These are phyloP conservation scores for Rhizopus arrhizus DNA, from an alignment of 371 early-diverging fungal species.

Conservation along the genomic window DNA sequence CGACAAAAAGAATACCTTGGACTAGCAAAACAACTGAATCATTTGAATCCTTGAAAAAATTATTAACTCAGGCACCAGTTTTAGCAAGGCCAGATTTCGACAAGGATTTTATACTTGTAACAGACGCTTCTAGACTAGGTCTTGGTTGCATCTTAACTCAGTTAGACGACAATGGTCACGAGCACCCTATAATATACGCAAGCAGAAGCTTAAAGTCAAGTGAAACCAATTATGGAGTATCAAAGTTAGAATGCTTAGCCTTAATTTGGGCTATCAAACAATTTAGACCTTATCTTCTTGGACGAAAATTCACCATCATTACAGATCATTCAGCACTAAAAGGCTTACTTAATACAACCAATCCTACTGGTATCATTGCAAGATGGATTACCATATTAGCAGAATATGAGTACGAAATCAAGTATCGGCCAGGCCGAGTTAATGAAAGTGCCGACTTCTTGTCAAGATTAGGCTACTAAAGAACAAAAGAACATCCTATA, in stretches of 20 bases:
- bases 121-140: not conserved
- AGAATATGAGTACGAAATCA: conserved; percentile 3
- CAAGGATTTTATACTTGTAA: not conserved
- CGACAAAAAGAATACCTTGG: too few species aligned
- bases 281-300: not conserved
- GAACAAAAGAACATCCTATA: too few species aligned
- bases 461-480: conserved; percentile 1
- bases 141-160: conserved; percentile 1
- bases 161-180: not conserved
- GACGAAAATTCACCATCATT: conserved; percentile 2
- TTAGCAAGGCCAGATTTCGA: too few species aligned
- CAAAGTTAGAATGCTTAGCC: conserved; percentile 6
- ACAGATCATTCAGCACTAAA: not conserved
- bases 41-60: too few species aligned
- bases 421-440: conserved; percentile 1
- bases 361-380: not conserved
- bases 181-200: not conserved
- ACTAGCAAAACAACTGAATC: too few species aligned
- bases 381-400: not conserved
- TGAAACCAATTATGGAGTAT: conserved; percentile 4
- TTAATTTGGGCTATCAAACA: not conserved
- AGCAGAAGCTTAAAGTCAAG: not conserved
- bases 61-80: too few species aligned
- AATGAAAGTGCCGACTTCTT: conserved; percentile 2
- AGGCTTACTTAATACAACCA: conserved; percentile 1